Base-by-base conservation (phyloP, 768 basidiomycete genomes). In the Suillus clintonianus region DNA sequence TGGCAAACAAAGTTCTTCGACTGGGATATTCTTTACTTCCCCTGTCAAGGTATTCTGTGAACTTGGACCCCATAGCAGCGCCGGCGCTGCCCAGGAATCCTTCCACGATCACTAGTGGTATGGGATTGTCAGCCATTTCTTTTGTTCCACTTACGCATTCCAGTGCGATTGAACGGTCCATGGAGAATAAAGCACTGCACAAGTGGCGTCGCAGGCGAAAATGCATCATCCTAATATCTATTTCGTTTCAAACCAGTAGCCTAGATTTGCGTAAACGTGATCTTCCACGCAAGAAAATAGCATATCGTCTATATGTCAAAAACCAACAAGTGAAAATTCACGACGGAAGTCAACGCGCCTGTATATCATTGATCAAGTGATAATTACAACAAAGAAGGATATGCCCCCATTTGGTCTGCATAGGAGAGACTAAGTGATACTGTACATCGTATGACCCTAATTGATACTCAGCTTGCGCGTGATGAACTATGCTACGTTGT, bases 71-170 rank as follows among this genome's bases (percentile, higher is more conserved):
- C 6, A 81, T 64, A 27, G 74, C 41, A 15, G 78, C 67, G 22
- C 78, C 77, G 11, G 74, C 69, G 45, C 74, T 69, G 48, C 80
- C 77, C 9, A 83, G 75, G 65, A 85, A 85, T 39, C 83, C 83
- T 64, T 83, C 77, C 6, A 84, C 84, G 36, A 84, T 76, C 27
- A 84, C 79, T 10, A 84, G 71, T 27, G 83, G 80, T 11, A 71
- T 62, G 36, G 47, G 62, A 39, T 48, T 36, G 30, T 63, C 57
- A 47, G 30, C 11, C 6, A 3, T 43, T 43, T 19, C 42, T 9
- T n/a, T n/a, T 43, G 42, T 19, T 43, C 42, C 42, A 43, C 19
- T 43, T 19, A 43, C 42, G 42, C 19, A 19, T 43, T n/a, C 42
- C 8, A 8, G 19, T 19, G 42, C 42, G 42, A 9, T 19, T 7